phyloP scores from a whole-genome alignment of 495 filamentous ascomycete genomes.

The Parachaetomium inaequale region DNA sequence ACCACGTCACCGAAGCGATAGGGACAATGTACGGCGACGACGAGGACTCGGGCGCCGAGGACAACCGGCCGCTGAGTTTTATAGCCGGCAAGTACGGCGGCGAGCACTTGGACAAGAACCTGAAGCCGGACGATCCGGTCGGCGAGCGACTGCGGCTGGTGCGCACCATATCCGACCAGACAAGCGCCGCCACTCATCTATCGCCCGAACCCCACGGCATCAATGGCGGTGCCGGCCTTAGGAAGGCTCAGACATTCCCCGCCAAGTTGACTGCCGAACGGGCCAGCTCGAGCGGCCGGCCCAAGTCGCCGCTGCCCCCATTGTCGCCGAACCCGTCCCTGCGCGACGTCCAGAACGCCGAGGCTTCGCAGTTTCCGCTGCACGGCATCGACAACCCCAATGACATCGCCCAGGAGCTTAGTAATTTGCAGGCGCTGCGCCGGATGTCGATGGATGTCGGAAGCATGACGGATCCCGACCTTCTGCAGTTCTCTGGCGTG shows the following conservation, averaged over 20 bases:
- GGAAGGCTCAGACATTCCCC: constrained; percentile 40
- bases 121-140: constrained; percentile 21
- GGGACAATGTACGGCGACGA: constrained; percentile 89
- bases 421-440: constrained; percentile 89
- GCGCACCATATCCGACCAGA: constrained; percentile 43
- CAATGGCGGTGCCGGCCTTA: constrained; percentile 27
- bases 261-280: constrained; percentile 45
- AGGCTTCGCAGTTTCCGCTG: constrained; percentile 73
- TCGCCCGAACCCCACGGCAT: constrained; percentile 9
- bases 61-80: constrained; percentile 50
- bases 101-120: constrained; percentile 33
- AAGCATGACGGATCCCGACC: constrained; percentile 83
- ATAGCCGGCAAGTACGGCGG: constrained; percentile 40
- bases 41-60: constrained; percentile 41
- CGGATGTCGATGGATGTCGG: constrained; percentile 99
- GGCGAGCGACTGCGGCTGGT: constrained; percentile 42
- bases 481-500: constrained; percentile 71
- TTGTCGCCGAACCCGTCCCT: constrained; percentile 58
- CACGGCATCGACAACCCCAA: constrained; percentile 90
- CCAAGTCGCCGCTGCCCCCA: constrained; percentile 44
- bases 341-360: constrained; percentile 54
- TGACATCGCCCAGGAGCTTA: constrained; percentile 91
- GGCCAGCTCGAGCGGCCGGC: constrained; percentile 48
- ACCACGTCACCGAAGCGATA: constrained; percentile 98
- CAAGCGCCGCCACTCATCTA: constrained; percentile 13